These are phyloP conservation scores for Globisporangium paddicum DNA, from an alignment of 352 stramenopile genomes.

Conservation along the genomic window DNA sequence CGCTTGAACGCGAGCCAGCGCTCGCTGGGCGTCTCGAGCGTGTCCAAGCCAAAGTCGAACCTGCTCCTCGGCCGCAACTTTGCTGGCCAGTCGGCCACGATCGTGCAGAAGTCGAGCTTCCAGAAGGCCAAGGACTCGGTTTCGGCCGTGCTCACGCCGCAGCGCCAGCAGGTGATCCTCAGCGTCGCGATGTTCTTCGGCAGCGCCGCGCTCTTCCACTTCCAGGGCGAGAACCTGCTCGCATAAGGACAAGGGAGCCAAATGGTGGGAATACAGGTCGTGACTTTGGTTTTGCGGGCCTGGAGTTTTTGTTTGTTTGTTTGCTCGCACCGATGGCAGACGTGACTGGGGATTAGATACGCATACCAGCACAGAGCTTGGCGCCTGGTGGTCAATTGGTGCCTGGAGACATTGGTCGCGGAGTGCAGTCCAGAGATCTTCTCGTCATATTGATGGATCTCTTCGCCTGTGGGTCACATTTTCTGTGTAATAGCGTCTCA, in stretches of 20 bases:
- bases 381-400: not conserved
- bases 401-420: not conserved
- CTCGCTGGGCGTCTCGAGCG: constrained; percentile 41
- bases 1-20: constrained; percentile 76
- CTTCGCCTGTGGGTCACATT: too few relatives aligned
- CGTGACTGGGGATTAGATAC: not conserved
- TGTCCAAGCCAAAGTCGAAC: constrained; percentile 57
- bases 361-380: not conserved
- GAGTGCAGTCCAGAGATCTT: too few relatives aligned
- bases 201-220: constrained; percentile 75
- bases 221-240: constrained; percentile 80
- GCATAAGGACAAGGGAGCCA: constrained; percentile 23
- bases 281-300: not conserved
- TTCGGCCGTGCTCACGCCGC: constrained; percentile 54
- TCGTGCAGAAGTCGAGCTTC: constrained; percentile 55
- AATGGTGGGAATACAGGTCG: constrained; percentile 1
- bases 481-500: too few relatives aligned
- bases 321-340: not conserved
- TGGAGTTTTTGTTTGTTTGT: not conserved
- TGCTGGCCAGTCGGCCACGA: constrained; percentile 20
- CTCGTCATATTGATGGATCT: too few relatives aligned
- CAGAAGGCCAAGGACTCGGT: constrained; percentile 63
- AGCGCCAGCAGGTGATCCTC: constrained; percentile 68
- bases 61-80: constrained; percentile 51
- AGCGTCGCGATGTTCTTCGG: constrained; percentile 76